Conservation (phyloP, 176 grass and related monocot genomes). For the Eragrostis nindensis region DNA sequence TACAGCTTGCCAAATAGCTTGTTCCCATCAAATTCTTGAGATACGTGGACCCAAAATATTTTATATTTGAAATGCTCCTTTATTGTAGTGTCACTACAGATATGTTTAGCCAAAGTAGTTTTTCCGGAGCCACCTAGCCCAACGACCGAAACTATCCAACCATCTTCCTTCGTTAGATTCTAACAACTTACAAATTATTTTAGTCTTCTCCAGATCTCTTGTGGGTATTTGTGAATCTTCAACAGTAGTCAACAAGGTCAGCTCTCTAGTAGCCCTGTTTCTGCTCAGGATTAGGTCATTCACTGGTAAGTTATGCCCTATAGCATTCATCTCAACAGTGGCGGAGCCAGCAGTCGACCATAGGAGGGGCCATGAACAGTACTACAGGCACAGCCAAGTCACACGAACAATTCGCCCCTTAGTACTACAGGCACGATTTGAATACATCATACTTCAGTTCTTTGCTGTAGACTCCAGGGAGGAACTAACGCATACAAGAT, state of each 20-base stretch:
- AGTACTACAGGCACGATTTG: too few species aligned
- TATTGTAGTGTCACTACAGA: neutral
- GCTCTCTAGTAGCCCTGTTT: neutral
- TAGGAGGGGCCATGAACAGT: too few species aligned
- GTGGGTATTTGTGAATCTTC: neutral
- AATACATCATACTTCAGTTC: too few species aligned
- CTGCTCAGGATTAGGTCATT: neutral
- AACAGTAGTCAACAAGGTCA: neutral
- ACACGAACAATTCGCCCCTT: too few species aligned
- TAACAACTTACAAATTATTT: neutral
- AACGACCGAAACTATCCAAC: neutral
- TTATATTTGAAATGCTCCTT: neutral
- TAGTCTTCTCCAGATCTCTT: slow-evolving; percentile 5
- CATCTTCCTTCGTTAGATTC: neutral
- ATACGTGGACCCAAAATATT: slow-evolving; percentile 34
- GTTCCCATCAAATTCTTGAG: neutral
- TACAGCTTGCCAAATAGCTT: slow-evolving; percentile 2
- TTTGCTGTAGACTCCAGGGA: too few species aligned
- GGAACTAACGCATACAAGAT: too few species aligned
- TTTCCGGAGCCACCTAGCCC: slow-evolving; percentile 41
- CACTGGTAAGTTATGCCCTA: neutral
- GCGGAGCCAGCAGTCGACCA: too few species aligned
- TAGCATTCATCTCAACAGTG: neutral
- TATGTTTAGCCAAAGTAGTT: slow-evolving; percentile 35
- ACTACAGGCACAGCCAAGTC: too few species aligned